phyloP scores from a whole-genome alignment of 176 grass and related monocot genomes.

The Raddia distichophylla region DNA sequence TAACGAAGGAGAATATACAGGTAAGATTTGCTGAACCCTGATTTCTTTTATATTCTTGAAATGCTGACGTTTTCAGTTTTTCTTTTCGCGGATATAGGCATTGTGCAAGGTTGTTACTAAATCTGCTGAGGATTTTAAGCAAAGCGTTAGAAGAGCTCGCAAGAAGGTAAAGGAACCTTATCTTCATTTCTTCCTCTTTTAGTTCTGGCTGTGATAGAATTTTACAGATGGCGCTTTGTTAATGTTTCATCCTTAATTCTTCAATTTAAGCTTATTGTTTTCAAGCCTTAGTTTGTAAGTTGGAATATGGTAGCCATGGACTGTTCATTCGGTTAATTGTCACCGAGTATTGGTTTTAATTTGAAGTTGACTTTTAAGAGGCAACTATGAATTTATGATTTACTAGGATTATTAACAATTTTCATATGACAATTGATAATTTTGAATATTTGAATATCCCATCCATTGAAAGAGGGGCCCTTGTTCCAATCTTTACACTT shows the following conservation, averaged over 20 bases:
- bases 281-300: conserved; percentile 31
- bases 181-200: background rate
- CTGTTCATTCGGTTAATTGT: background rate
- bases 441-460: background rate
- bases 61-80: conserved; percentile 28
- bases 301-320: background rate
- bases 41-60: conserved; percentile 24
- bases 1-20: conserved; percentile 96
- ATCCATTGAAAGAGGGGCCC: background rate
- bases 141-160: conserved; percentile 94
- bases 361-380: background rate
- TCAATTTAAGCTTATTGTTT: conserved; percentile 26
- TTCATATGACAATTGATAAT: background rate
- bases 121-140: conserved; percentile 95
- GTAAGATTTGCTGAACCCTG: conserved; percentile 41
- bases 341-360: conserved; percentile 1
- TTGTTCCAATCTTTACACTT: conserved; percentile 14
- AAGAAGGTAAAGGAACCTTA: conserved; percentile 64
- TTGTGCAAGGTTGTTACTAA: conserved; percentile 92
- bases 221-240: background rate
- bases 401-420: background rate
- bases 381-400: conserved; percentile 17
- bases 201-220: background rate
- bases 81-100: conserved; percentile 49
- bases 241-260: background rate